These are phyloP conservation scores for Suillus bovinus DNA, from an alignment of 768 basidiomycete genomes.

Conservation along the genomic window DNA sequence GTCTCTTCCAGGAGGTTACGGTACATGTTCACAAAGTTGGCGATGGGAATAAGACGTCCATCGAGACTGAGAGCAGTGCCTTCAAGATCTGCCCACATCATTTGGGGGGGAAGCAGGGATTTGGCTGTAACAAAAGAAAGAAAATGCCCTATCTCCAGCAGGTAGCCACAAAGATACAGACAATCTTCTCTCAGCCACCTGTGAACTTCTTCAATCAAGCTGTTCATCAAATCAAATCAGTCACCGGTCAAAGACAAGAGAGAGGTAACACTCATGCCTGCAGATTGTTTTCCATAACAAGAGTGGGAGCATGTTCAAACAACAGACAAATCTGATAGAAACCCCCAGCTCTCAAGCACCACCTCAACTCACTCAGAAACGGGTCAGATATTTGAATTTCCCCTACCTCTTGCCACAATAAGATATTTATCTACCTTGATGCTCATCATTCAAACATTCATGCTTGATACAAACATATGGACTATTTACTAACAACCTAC, in stretches of 20 bases:
- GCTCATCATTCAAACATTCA: too few species aligned
- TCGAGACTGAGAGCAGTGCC: background rate
- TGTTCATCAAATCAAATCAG: background rate
- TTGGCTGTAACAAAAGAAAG: background rate
- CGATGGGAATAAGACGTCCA: background rate
- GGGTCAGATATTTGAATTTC: too few species aligned
- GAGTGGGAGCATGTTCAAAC: background rate
- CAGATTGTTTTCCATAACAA: background rate
- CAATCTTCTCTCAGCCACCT: background rate
- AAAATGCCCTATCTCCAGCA: background rate
- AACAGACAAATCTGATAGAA: background rate
- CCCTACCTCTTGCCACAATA: too few species aligned
- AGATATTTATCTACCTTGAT: slow-evolving; percentile 10
- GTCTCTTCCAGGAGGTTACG: background rate
- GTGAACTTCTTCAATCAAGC: background rate
- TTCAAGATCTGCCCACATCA: background rate
- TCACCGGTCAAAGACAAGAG: background rate
- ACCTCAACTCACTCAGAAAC: background rate
- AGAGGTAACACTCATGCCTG: background rate
- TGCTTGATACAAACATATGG: background rate
- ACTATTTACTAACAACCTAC: background rate
- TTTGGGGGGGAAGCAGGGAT: background rate
- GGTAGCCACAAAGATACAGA: background rate
- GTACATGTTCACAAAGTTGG: background rate
- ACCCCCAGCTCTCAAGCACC: background rate